Evolutionary conservation across 1,139 yeast species (phyloP), one percentile per base, ranked within the genome.

Genomic region (Chernovozyma sophiae-reginae): DNA sequence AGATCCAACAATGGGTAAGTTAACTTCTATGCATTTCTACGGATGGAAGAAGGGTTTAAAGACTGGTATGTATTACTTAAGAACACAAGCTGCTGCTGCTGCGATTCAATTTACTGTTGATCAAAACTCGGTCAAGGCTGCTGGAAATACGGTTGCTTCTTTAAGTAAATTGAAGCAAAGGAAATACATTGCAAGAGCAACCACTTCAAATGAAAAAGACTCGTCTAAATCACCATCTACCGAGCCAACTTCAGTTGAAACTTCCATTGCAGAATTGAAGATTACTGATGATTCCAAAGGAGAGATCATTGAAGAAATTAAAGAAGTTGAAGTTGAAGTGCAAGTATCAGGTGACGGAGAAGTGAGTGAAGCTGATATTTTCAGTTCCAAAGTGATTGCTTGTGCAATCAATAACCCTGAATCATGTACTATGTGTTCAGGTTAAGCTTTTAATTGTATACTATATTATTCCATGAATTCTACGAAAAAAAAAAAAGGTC

Each of bases 391-490:
- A 67, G 97, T 84, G 31, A 79, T 92, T 65, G 96, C 97, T 30
- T 92, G 98, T 72, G 95, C 97, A 39, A 89, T 92, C 61, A 81
- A 85, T 61, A 92, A 92, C 69, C 97, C 97, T 42, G 97, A 86
- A 65, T 79, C 97, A 33, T 92, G 98, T 68, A 92, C 92, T 58
- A 92, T 92, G 98, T 92, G 98, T 73, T 90, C 97, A 45, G 97
- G 97, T 71, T 92, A 71, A 65, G n/a, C 16, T 30, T 32, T 8
- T 5, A 25, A 5, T 28, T 26, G 29, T 26, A 26, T 26, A 26
- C 29, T 26, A 26, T 26, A 7, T 20, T 26, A 26, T 8, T 26
- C 29, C 29, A 26, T 11, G 29, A 26, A 26, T 7, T 26, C 29
- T 26, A 26, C 29, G 29, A 26, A 20, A 20, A 20, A 6, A 20